These are phyloP conservation scores for Pseudocercospora vitis DNA, from an alignment of 2,329 filamentous ascomycete genomes.

Conservation along the genomic window DNA sequence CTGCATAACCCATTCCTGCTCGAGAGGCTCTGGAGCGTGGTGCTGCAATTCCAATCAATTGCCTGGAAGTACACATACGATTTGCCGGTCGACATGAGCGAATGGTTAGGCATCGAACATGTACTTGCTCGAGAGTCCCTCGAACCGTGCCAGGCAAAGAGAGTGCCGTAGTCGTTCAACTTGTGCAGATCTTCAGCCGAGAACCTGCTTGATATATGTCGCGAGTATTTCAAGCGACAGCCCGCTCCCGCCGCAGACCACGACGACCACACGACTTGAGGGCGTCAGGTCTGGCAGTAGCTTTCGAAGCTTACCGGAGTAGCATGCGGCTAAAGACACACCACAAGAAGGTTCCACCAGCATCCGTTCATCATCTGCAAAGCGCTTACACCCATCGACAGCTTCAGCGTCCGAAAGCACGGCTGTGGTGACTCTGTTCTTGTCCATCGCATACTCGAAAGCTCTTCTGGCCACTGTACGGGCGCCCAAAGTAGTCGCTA, in stretches of 20 bases:
- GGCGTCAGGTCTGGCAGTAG: conserved; percentile 53
- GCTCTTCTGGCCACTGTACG: conserved; percentile 66
- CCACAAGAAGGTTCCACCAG: conserved; percentile 85
- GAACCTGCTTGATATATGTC: conserved; percentile 45
- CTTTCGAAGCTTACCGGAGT: conserved; percentile 62
- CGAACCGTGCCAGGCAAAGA: not conserved
- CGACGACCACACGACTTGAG: conserved; percentile 72
- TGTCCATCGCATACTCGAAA: conserved; percentile 59
- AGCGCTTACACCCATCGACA: conserved; percentile 70
- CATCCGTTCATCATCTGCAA: conserved; percentile 78
- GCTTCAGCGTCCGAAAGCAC: conserved; percentile 76
- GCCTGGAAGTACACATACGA: too few relatives aligned
- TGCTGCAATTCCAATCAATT: too few relatives aligned
- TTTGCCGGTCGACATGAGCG: too few relatives aligned
- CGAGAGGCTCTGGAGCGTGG: too few relatives aligned
- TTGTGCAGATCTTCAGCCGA: not conserved
- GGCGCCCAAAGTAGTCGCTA: conserved; percentile 74
- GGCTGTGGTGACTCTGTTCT: conserved; percentile 56
- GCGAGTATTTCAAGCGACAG: conserved; percentile 52
- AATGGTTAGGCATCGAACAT: too few relatives aligned
- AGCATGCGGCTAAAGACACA: conserved; percentile 70
- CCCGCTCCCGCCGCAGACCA: conserved; percentile 73
- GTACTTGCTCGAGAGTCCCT: too few relatives aligned
- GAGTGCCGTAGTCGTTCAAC: too few relatives aligned
- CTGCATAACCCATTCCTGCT: too few relatives aligned